Conservation (phyloP, 148 eudicot genomes). For the Mesembryanthemum crystallinum region DNA sequence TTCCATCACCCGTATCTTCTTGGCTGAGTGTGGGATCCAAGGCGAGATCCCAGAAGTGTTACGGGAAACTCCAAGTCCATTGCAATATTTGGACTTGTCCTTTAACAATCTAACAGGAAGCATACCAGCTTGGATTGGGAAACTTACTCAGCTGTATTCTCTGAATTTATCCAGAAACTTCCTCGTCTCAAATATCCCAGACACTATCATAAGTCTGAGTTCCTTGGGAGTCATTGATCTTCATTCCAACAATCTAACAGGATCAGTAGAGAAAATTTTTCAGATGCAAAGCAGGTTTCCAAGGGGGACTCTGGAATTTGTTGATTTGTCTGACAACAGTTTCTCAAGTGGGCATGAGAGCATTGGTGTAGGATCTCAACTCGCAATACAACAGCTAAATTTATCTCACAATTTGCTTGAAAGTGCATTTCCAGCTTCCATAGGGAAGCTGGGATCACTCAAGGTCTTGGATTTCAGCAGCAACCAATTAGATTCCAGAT, state of each 20-base stretch:
- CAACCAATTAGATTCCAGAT: slow-evolving; percentile 33
- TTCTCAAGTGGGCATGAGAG: slow-evolving; percentile 42
- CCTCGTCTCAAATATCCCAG: slow-evolving; percentile 40
- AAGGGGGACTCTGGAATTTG: slow-evolving; percentile 28
- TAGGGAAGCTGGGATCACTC: slow-evolving; percentile 34
- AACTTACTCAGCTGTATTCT: slow-evolving; percentile 31
- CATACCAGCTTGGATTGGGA: slow-evolving; percentile 53
- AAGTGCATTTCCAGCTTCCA: slow-evolving; percentile 34
- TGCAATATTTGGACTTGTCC: slow-evolving; percentile 50
- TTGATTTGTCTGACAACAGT: slow-evolving; percentile 46
- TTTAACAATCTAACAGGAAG: slow-evolving; percentile 43
- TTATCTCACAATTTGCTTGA: slow-evolving; percentile 35
- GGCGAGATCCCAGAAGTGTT: slow-evolving; percentile 37
- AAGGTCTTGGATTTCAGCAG: slow-evolving; percentile 49
- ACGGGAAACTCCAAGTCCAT: slow-evolving; percentile 18
- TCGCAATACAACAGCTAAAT: slow-evolving; percentile 30
- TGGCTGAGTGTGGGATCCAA: slow-evolving; percentile 46
- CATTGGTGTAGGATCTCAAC: slow-evolving; percentile 36
- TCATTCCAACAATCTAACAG: slow-evolving; percentile 53
- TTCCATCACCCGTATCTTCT: slow-evolving; percentile 34
- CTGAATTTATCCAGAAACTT: slow-evolving; percentile 49
- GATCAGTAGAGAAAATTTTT: slow-evolving; percentile 38
- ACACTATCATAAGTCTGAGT: slow-evolving; percentile 28
- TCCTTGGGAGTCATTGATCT: slow-evolving; percentile 41
- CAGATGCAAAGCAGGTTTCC: slow-evolving; percentile 27